These are phyloP conservation scores for Elaeis guineensis DNA, from an alignment of 176 grass and related monocot genomes.

Conservation along the genomic window DNA sequence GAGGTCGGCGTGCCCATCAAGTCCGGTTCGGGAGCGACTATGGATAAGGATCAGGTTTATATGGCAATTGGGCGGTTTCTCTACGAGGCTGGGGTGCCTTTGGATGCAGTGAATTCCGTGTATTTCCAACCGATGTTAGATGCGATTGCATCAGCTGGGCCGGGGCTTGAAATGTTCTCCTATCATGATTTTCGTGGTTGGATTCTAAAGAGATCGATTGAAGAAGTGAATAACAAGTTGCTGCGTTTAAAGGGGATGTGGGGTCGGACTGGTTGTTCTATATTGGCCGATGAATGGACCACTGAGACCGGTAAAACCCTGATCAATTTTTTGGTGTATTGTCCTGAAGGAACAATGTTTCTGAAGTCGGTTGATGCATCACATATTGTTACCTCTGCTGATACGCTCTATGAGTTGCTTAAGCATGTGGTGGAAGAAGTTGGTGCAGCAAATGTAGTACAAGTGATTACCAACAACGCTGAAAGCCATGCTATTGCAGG, in stretches of 20 bases:
- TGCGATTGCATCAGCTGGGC: conserved; percentile 37
- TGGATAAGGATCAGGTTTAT: conserved; percentile 51
- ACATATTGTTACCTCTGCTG: conserved; percentile 40
- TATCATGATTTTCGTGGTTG: conserved; percentile 65
- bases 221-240: conserved; percentile 41
- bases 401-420: conserved; percentile 61
- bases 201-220: conserved; percentile 60
- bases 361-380: conserved; percentile 77
- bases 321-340: conserved; percentile 82
- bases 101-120: conserved; percentile 67
- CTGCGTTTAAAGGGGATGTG: conserved; percentile 47
- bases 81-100: conserved; percentile 50
- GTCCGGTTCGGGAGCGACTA: neutral
- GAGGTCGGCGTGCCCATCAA: conserved; percentile 12
- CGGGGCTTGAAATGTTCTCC: conserved; percentile 36
- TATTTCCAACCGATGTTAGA: conserved; percentile 84
- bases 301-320: conserved; percentile 51
- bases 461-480: conserved; percentile 70
- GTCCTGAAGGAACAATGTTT: conserved; percentile 81
- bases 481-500: conserved; percentile 56
- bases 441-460: conserved; percentile 61
- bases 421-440: conserved; percentile 67
- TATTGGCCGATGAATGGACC: conserved; percentile 69
- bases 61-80: conserved; percentile 65
- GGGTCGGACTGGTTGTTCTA: conserved; percentile 63